Evolutionary conservation across 164 flowering plant species (phyloP).

Genomic region (Houttuynia cordata): DNA sequence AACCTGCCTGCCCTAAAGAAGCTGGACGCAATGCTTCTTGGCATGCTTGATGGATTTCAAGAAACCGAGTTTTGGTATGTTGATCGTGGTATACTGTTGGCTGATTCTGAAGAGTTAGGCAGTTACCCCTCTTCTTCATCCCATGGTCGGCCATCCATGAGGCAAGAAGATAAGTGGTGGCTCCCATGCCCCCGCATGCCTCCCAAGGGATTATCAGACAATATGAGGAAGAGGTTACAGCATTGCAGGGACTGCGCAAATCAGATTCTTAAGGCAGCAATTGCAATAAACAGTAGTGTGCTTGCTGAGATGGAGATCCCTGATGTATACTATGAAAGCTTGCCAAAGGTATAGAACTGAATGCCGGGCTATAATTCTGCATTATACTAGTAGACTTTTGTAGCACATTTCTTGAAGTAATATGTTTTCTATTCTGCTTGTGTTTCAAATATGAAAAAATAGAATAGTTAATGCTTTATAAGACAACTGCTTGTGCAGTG

Average conservation of each 20-base stretch:
- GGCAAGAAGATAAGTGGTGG: slow-evolving; percentile 85
- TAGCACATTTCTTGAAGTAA: no score
- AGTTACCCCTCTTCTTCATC: slow-evolving; percentile 17
- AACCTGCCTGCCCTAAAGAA: slow-evolving; percentile 78
- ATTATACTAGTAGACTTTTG: neutral
- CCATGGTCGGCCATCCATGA: slow-evolving; percentile 27
- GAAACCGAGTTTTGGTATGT: slow-evolving; percentile 53
- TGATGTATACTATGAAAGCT: slow-evolving; percentile 33
- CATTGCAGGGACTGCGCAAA: slow-evolving; percentile 56
- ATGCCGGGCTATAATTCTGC: neutral
- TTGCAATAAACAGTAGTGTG: slow-evolving; percentile 54
- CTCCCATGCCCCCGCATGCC: slow-evolving; percentile 72
- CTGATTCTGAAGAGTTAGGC: slow-evolving; percentile 20
- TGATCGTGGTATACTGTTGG: slow-evolving; percentile 40
- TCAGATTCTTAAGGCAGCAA: slow-evolving; percentile 72
- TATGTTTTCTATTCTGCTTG: neutral
- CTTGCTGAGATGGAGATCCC: slow-evolving; percentile 81
- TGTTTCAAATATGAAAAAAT: no score
- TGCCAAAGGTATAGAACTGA: slow-evolving; percentile 49
- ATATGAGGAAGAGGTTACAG: slow-evolving; percentile 46
- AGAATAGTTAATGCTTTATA: neutral
- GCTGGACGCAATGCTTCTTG: slow-evolving; percentile 60
- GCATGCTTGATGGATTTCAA: slow-evolving; percentile 50
- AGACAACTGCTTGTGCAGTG: neutral
- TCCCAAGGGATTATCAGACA: slow-evolving; percentile 42